Evolutionary conservation across 2,329 filamentous ascomycete species (phyloP), one percentile per base, ranked within the genome.

Genomic region (Cadophora sp.): DNA sequence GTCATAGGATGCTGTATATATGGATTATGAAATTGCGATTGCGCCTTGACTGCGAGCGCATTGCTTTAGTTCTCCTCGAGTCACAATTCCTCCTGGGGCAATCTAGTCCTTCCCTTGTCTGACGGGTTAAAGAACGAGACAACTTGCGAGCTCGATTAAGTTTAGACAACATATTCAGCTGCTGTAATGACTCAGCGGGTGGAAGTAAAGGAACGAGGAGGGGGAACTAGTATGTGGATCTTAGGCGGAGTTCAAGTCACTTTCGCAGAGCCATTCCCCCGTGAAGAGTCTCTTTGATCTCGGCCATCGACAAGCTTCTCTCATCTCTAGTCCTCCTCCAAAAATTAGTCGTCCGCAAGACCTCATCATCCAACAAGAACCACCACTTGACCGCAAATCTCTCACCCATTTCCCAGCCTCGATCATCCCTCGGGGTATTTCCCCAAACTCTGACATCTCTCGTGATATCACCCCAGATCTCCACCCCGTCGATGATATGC

Each of bases 251-350:
- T 39, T 33, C 27, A 8, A 51, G 11, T 30, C 4, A 51, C 3
- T 18, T 30, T 14, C 11, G 5, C 48, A 18, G 24, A 2, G 18
- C 13, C 14, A 51, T 1, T 16, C 48, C 24, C 14, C n/a, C 24
- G 4, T 30, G 33, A 58, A 41, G 33, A 36, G 8, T 41, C 53
- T 58, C 53, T 16, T 5, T 59, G 3, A 61, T 43, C 16, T 47
- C 48, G 24, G 18, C 27, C 36, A 68, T 45, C 30, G 66, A 48
- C 53, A 71, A 61, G 16, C 24, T n/a, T 30, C 60, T 51, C 60
- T 77, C 75, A 45, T 72, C 68, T 45, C 76, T 71, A 45, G 68
- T 67, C 11, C 65, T 66, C 51, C 75, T 72, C 76, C 75, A 77
- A 27, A 66, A 70, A 66, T 78, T 77, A 13, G 74, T 76, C 16